A percentile compares a stretch with the other conserved stretches of the same genome.
Conservation (phyloP, 2,329 filamentous ascomycete species). For the Escovopsis weberi region DNA sequence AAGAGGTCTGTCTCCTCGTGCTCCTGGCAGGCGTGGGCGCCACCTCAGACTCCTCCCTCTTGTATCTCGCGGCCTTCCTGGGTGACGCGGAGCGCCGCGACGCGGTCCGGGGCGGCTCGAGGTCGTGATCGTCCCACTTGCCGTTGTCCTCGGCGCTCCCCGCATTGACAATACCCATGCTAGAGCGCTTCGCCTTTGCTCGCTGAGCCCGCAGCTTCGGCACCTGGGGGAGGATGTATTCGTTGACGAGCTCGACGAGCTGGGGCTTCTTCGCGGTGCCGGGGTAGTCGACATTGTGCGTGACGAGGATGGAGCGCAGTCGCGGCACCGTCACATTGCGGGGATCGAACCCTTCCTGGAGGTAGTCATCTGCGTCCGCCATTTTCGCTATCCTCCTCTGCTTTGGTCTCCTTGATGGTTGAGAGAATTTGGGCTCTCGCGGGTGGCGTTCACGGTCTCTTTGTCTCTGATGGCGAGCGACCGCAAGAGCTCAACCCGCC, state of each 20-base stretch:
- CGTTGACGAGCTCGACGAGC: slow-evolving; percentile 70
- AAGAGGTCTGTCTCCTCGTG: slow-evolving; percentile 39
- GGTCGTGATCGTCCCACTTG: slow-evolving; percentile 45
- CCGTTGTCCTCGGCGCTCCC: slow-evolving; percentile 52
- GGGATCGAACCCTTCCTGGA: slow-evolving; percentile 77
- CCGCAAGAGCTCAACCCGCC: too few species aligned
- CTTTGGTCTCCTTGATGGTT: not conserved
- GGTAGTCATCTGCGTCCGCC: slow-evolving; percentile 65
- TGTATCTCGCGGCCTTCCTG: slow-evolving; percentile 36
- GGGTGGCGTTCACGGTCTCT: too few species aligned
- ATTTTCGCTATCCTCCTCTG: slow-evolving; percentile 20
- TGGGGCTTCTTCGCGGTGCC: slow-evolving; percentile 84
- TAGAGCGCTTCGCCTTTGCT: slow-evolving; percentile 70
- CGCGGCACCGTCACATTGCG: slow-evolving; percentile 71
- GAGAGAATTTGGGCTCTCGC: too few species aligned
- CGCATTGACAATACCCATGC: slow-evolving; percentile 64
- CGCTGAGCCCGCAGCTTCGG: slow-evolving; percentile 61
- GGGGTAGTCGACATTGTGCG: slow-evolving; percentile 73
- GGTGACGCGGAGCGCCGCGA: slow-evolving; percentile 40
- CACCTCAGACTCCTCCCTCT: slow-evolving; percentile 35
- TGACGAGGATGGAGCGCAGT: slow-evolving; percentile 80
- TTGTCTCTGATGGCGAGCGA: too few species aligned
- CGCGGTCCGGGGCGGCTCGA: slow-evolving; percentile 32
- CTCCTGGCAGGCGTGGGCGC: slow-evolving; percentile 24
- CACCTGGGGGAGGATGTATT: slow-evolving; percentile 64